A percentile compares a stretch with the other conserved stretches of the same genome.
phyloP scores from a whole-genome alignment of 192 early-diverging fungal genomes.

The Rhizoclosmatium globosum region DNA sequence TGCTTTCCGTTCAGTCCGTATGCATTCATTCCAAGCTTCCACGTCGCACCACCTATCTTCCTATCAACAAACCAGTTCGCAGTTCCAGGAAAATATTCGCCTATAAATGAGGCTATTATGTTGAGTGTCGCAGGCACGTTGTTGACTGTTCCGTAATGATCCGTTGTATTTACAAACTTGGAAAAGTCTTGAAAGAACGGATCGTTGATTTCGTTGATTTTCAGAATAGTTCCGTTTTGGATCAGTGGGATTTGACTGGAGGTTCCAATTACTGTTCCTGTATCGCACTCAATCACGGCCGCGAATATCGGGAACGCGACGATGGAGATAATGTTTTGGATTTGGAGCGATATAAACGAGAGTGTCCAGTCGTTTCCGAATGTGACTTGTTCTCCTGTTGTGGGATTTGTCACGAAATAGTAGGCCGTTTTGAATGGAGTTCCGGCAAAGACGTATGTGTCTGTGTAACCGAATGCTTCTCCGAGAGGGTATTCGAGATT shows the following conservation, averaged over 20 bases:
- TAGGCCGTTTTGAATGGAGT: background rate
- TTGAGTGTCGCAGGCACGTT: too few species aligned
- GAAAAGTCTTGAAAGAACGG: background rate
- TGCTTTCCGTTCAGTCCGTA: background rate
- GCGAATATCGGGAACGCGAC: slow-evolving; percentile 2
- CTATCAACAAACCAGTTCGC: too few species aligned
- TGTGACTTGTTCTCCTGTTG: background rate
- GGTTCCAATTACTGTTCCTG: background rate
- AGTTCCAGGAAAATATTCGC: background rate
- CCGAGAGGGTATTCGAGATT: background rate
- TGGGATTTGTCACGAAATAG: background rate
- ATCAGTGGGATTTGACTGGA: background rate
- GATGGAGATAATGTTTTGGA: background rate
- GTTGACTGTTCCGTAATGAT: too few species aligned
- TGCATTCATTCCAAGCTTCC: background rate
- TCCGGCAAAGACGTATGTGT: background rate
- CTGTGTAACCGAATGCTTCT: background rate
- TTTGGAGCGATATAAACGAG: background rate
- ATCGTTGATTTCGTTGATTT: background rate
- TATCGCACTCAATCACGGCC: background rate
- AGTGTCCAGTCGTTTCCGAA: slow-evolving; percentile 14
- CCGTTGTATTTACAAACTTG: background rate
- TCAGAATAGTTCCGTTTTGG: background rate
- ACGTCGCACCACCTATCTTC: background rate
- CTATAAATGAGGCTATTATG: too few species aligned